Evolutionary conservation across 805 yeast genomes (phyloP).

Genomic region (Candida insectorum): DNA sequence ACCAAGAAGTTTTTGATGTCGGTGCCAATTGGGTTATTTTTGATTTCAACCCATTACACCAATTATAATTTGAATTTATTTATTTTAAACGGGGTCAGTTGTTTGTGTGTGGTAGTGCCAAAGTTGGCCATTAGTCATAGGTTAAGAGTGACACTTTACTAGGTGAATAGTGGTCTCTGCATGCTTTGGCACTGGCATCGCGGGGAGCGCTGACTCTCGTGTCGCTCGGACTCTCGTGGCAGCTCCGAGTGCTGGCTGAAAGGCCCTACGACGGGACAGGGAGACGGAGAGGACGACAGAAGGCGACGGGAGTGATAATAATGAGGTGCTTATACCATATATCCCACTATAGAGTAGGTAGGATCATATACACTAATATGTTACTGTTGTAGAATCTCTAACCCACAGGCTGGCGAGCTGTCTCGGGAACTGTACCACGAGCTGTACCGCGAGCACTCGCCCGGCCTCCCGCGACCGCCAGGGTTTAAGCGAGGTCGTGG

Average conservation of each 20-base stretch:
- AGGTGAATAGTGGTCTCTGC: too few relatives aligned
- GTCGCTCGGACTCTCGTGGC: not conserved
- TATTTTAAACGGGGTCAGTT: conserved; percentile 72
- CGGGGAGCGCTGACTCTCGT: not conserved
- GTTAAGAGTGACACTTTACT: conserved; percentile 57
- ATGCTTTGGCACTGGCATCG: not conserved
- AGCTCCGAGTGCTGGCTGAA: too few relatives aligned
- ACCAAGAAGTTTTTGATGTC: conserved; percentile 87
- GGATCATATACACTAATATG: too few relatives aligned
- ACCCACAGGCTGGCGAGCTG: too few relatives aligned
- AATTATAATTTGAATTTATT: conserved; percentile 79
- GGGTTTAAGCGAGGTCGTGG: too few relatives aligned
- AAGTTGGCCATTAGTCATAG: conserved; percentile 83
- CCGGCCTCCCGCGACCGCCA: too few relatives aligned
- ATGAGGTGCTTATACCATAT: too few relatives aligned
- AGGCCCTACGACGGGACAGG: not conserved
- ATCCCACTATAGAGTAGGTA: too few relatives aligned
- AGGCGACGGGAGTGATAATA: too few relatives aligned
- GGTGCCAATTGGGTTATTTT: conserved; percentile 87
- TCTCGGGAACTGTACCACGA: too few relatives aligned
- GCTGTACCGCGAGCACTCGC: too few relatives aligned
- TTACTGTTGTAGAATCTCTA: too few relatives aligned
- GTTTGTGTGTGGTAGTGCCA: conserved; percentile 86
- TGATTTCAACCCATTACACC: conserved; percentile 86
- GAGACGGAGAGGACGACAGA: not conserved